Conservation (phyloP, 1,284 basidiomycete genomes). For the Malassezia caprae region DNA sequence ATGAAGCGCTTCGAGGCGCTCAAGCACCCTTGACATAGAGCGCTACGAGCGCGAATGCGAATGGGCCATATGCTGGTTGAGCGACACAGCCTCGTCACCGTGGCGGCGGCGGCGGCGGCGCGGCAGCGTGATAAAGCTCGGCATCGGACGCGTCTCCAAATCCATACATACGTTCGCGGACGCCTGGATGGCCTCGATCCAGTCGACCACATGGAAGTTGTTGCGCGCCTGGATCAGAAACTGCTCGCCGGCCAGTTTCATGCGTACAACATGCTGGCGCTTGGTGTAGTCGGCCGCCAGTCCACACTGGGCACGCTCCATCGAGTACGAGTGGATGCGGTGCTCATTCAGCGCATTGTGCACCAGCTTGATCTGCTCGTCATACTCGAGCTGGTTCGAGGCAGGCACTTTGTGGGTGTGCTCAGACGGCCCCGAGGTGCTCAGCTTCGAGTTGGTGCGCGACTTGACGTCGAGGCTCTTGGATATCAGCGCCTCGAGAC, state of each 20-base stretch:
- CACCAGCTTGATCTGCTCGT: not conserved
- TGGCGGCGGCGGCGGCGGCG: constrained; percentile 26
- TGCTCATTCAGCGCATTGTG: constrained; percentile 19
- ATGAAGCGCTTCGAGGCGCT: constrained; percentile 25
- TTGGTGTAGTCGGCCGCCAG: constrained; percentile 90
- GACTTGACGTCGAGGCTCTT: not conserved
- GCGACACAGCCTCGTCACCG: constrained; percentile 7
- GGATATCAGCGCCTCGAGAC: not conserved
- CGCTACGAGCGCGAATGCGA: not conserved
- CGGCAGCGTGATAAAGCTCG: constrained; percentile 47
- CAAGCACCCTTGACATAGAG: constrained; percentile 9
- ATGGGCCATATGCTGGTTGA: not conserved
- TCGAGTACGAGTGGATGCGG: constrained; percentile 60
- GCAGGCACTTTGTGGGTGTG: not conserved
- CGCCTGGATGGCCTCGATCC: constrained; percentile 94
- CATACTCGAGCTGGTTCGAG: not conserved
- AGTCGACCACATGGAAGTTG: constrained; percentile 75
- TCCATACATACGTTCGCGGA: constrained; percentile 86
- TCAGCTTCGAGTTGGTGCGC: not conserved
- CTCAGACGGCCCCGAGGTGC: not conserved
- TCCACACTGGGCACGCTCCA: constrained; percentile 84
- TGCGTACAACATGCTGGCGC: constrained; percentile 84
- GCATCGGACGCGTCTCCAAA: constrained; percentile 65
- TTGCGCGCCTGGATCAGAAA: constrained; percentile 84
- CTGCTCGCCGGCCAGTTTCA: constrained; percentile 87